phyloP scores from a whole-genome alignment of 164 flowering plant species.

The Akebia trifoliata region DNA sequence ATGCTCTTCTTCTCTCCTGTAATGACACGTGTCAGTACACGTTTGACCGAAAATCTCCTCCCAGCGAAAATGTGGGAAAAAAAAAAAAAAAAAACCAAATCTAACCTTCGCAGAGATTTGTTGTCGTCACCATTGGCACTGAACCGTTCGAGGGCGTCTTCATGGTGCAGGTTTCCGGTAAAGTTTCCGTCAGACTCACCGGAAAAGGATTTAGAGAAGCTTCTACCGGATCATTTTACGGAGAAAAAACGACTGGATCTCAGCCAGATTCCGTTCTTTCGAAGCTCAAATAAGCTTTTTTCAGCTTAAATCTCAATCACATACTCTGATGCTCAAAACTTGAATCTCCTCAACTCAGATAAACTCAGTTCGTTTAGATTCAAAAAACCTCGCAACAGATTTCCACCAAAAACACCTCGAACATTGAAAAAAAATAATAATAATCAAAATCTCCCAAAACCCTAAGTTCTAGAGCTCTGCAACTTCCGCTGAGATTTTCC shows the following conservation, averaged over 20 bases:
- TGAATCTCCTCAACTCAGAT: no score
- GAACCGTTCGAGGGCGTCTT: conserved; percentile 42
- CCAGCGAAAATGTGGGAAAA: conserved; percentile 3
- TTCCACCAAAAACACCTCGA: no score
- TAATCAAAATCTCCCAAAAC: no score
- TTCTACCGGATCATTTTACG: conserved; percentile 17
- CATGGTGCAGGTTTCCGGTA: conserved; percentile 28
- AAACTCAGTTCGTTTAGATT: no score
- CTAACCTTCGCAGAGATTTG: conserved; percentile 45
- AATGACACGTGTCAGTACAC: conserved; percentile 22
- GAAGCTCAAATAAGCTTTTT: background rate
- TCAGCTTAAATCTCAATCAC: background rate
- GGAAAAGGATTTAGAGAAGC: background rate
- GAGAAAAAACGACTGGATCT: background rate
- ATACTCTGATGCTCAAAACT: background rate
- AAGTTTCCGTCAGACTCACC: background rate
- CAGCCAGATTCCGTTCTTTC: background rate
- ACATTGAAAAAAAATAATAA: no score
- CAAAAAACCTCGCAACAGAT: no score
- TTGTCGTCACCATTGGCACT: conserved; percentile 27
- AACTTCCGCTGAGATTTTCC: no score
- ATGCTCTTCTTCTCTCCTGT: conserved; percentile 71
- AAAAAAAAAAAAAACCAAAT: background rate
- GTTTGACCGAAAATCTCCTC: conserved; percentile 7
- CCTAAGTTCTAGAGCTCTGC: no score